Percentiles rank a stretch among this genome's conserved stretches.
Evolutionary conservation across 2,329 filamentous ascomycete species (phyloP).

Genomic region (Cladophialophora chaetospira): DNA sequence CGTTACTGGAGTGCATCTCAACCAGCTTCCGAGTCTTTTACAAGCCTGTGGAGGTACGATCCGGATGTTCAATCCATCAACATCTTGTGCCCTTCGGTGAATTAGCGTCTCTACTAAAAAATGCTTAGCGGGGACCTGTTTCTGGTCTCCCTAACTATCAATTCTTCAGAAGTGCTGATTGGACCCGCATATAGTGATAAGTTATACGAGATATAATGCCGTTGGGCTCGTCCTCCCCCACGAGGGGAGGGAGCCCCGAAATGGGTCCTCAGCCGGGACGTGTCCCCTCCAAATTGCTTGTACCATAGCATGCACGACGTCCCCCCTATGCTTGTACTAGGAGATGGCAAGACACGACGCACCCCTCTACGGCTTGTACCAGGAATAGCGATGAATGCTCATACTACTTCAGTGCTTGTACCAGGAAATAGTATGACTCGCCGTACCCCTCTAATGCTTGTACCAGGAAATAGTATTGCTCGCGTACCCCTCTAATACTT

Average conservation of each 20-base stretch:
- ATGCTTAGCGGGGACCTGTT: not conserved
- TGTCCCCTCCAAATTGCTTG: not conserved
- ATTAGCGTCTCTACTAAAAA: too few relatives aligned
- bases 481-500: too few relatives aligned
- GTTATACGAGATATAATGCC: not conserved
- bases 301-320: not conserved
- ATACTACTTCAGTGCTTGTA: not conserved
- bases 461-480: not conserved
- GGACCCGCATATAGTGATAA: conserved; percentile 1
- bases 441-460: too few relatives aligned
- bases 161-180: not conserved
- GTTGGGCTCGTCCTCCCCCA: not conserved
- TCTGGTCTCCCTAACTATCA: conserved; percentile 1
- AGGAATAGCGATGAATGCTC: not conserved
- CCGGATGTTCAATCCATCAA: not conserved
- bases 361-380: not conserved
- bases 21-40: not conserved
- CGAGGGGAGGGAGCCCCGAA: not conserved
- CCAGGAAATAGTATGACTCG: not conserved
- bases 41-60: not conserved
- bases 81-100: not conserved
- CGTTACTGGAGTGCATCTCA: not conserved
- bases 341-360: not conserved
- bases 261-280: conserved; percentile 3
- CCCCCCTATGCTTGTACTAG: not conserved